phyloP scores from a whole-genome alignment of 371 early-diverging fungal genomes.

The Funneliformis caledonium region DNA sequence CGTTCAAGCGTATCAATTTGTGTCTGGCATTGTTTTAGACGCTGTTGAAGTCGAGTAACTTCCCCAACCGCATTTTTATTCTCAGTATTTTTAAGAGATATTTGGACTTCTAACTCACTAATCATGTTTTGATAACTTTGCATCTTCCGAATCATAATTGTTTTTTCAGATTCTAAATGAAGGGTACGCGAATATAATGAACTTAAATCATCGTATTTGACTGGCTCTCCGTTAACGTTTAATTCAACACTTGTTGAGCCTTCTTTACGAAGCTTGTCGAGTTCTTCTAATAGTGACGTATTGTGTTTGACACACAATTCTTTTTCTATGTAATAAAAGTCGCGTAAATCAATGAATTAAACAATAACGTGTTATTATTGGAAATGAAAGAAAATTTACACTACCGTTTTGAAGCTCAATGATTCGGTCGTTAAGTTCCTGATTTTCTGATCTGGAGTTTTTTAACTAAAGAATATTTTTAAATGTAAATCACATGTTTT shows the following conservation, averaged over 20 bases:
- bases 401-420: background rate
- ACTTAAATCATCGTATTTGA: background rate
- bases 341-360: background rate
- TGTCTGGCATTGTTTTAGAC: background rate
- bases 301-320: slow-evolving; percentile 17
- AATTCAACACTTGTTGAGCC: background rate
- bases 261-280: slow-evolving; percentile 7
- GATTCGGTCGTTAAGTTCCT: background rate
- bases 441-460: background rate
- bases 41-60: background rate
- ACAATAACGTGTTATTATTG: too few relatives aligned
- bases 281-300: background rate
- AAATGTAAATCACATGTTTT: background rate
- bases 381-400: too few relatives aligned
- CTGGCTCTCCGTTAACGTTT: background rate
- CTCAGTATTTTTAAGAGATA: background rate
- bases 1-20: slow-evolving; percentile 8
- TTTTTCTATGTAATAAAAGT: background rate
- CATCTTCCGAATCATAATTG: background rate
- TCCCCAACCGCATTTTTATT: background rate
- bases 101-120: background rate
- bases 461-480: slow-evolving; percentile 1
- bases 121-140: background rate
- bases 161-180: background rate
- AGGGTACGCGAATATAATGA: background rate